Conservation (phyloP, 768 basidiomycete genomes). For the Pisolithus marmoratus region DNA sequence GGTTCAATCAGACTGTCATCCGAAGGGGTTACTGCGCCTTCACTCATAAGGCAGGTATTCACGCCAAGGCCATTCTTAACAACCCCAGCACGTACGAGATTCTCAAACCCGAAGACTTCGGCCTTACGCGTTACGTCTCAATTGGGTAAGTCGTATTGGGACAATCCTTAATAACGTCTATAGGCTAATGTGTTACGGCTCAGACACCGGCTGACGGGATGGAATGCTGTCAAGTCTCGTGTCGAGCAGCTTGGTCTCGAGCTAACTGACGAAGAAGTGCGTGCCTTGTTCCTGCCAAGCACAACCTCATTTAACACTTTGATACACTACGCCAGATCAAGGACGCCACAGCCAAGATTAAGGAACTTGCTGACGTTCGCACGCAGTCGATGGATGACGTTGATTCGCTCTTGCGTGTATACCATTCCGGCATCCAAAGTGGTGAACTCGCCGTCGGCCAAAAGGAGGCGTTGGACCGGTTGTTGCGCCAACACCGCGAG, state of each 20-base stretch:
- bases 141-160: slow-evolving; percentile 58
- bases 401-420: slow-evolving; percentile 91
- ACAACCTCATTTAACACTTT: neutral
- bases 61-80: slow-evolving; percentile 99
- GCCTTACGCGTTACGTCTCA: slow-evolving; percentile 94
- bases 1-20: neutral
- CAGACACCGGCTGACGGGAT: slow-evolving; percentile 92
- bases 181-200: slow-evolving; percentile 1
- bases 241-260: slow-evolving; percentile 93
- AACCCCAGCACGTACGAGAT: slow-evolving; percentile 99
- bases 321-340: slow-evolving; percentile 56
- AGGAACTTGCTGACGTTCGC: slow-evolving; percentile 96
- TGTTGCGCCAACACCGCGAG: slow-evolving; percentile 74
- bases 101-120: slow-evolving; percentile 98
- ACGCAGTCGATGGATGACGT: slow-evolving; percentile 99
- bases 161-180: neutral
- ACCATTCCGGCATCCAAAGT: slow-evolving; percentile 89
- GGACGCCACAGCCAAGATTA: slow-evolving; percentile 98
- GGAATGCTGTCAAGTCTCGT: slow-evolving; percentile 99
- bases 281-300: neutral
- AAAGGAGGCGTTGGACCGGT: slow-evolving; percentile 81
- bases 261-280: slow-evolving; percentile 84
- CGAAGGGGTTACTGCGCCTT: slow-evolving; percentile 96
- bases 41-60: slow-evolving; percentile 99
- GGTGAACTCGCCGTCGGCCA: slow-evolving; percentile 94